Conservation (phyloP, 2,329 filamentous ascomycete genomes). For the Arthrobotrys megalospora region DNA sequence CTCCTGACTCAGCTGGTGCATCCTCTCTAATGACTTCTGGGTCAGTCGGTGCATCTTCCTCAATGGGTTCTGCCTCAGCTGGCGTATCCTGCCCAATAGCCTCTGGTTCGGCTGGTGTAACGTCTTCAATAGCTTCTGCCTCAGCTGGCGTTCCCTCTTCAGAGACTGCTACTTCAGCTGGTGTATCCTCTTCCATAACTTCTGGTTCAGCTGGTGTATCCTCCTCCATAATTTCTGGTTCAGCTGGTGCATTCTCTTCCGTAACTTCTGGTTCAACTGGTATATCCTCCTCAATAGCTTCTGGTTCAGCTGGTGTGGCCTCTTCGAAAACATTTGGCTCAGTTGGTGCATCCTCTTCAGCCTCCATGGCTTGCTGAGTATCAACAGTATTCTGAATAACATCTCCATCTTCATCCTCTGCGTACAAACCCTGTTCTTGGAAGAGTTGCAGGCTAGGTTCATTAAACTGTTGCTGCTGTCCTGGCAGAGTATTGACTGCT, state of each 20-base stretch:
- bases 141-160: neutral
- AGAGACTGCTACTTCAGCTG: no score
- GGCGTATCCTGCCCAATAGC: neutral
- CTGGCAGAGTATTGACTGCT: neutral
- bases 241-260: neutral
- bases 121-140: neutral
- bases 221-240: neutral
- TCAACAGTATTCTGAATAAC: neutral
- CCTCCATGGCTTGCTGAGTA: neutral
- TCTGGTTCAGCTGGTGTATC: neutral
- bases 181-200: neutral
- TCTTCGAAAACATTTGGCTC: neutral
- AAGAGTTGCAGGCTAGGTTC: constrained; percentile 12
- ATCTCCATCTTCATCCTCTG: neutral
- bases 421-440: constrained; percentile 13
- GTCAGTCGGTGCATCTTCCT: no score
- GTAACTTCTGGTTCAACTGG: neutral
- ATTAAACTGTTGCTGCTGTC: neutral
- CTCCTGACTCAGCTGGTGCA: no score
- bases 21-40: no score
- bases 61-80: neutral
- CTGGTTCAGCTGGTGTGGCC: neutral
- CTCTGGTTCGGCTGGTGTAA: neutral
- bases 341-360: neutral
- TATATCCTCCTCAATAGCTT: neutral